Evolutionary conservation across 2,329 filamentous ascomycete genomes (phyloP), one percentile per base, ranked within the genome.

Genomic region (Fusarium haematococcum): DNA sequence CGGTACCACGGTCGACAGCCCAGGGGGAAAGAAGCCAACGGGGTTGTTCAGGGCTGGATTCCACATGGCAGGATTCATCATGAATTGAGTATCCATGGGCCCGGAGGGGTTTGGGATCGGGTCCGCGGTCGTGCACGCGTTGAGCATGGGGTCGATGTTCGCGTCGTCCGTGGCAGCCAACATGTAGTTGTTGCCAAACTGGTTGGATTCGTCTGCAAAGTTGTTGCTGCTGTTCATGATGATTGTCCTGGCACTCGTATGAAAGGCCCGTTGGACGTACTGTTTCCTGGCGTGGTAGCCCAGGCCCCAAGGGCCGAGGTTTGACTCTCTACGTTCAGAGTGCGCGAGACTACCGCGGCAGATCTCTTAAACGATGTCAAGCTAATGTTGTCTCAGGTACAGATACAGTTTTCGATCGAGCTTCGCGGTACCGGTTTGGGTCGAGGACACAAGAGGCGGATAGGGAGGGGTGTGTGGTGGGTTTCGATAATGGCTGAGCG

Each of bases 91-190:
- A 10, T 69, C n/a, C 18, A 69, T 61, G 23, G 68, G 4, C 39
- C 56, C 32, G 6, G 62, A 35, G 9, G 43, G 23, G 32, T 6
- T 60, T 7, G 50, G 30, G 1, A 57, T 18, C 13, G 30, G 13
- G 16, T 35, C 43, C 20, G 20, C 11, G 11, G 39, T 25, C 11
- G 71, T 56, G 18, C 59, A 58, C 14, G 37, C 32, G 27, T 45
- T 39, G 25, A 78, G 73, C 45, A 77, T 52, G 3, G 76, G 76
- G 8, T 78, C 73, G 6, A 77, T 76, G 37, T 63, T 61, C 35
- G 50, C 32, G 37, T 78, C 64, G 5, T 66, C 23, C 7, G 27
- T 25, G 23, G 33, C 54, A 14, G 30, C 25, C 27, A 59, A 16
- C n/a, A 25, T 27, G 41, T 30, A 67, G 32, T 60, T 56, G 45